Percentiles rank a stretch among this genome's conserved stretches.
Evolutionary conservation across 495 filamentous ascomycete species (phyloP).

Genomic region (Hypoxylon lienhwacheense): DNA sequence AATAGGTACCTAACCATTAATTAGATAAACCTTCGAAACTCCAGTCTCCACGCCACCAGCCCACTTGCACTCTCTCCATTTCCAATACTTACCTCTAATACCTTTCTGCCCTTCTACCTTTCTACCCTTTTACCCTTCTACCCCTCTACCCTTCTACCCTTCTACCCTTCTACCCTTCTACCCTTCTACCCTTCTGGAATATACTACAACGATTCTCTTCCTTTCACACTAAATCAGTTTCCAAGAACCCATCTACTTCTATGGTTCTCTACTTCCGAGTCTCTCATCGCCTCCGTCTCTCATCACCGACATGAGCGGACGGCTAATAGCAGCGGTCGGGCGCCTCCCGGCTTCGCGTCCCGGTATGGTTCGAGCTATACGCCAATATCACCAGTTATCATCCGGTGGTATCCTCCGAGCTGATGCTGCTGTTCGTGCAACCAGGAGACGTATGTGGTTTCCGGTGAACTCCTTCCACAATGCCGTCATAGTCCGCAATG

Average conservation of each 20-base stretch:
- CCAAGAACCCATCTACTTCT: conserved; percentile 8
- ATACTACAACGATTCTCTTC: neutral
- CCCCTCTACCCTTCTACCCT: neutral
- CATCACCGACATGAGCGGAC: conserved; percentile 71
- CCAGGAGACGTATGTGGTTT: conserved; percentile 69
- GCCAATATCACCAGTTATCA: conserved; percentile 65
- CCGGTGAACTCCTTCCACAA: conserved; percentile 80
- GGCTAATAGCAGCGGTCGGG: conserved; percentile 70
- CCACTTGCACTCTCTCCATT: neutral
- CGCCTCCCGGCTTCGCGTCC: conserved; percentile 66
- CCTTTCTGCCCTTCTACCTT: neutral
- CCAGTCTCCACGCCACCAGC: conserved; percentile 28
- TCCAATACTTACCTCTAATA: too few species aligned
- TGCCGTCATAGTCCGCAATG: conserved; percentile 78
- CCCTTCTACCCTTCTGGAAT: neutral
- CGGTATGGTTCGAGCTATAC: conserved; percentile 57
- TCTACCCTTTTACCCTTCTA: neutral
- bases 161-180: neutral
- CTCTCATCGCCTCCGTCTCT: conserved; percentile 37
- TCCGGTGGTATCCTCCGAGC: conserved; percentile 71
- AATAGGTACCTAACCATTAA: too few species aligned
- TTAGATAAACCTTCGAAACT: conserved; percentile 2
- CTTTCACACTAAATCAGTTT: conserved; percentile 1
- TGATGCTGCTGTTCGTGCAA: conserved; percentile 61
- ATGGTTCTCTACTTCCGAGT: conserved; percentile 22